A percentile compares a stretch with the other conserved stretches of the same genome.
Evolutionary conservation across 495 filamentous ascomycete genomes (phyloP).

Genomic region (Amniculicola lignicola): DNA sequence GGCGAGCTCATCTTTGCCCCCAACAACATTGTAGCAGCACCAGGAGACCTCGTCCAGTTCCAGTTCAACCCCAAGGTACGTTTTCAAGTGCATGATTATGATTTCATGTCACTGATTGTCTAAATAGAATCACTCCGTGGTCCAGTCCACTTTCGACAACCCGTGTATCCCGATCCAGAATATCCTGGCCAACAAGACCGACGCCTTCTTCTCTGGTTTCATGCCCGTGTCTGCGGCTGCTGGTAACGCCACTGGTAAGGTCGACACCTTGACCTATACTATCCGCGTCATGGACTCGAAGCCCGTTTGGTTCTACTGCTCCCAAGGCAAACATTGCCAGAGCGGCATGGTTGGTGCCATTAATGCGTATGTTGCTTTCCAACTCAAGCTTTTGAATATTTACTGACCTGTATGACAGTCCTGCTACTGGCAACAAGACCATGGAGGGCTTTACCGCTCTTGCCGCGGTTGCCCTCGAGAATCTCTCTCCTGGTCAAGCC

Average conservation of each 20-base stretch:
- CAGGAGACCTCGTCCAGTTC: slow-evolving; percentile 53
- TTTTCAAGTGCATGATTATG: not conserved
- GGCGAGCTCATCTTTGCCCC: slow-evolving; percentile 39
- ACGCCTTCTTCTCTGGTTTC: slow-evolving; percentile 42
- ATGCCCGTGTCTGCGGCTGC: too few species aligned
- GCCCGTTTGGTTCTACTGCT: slow-evolving; percentile 46
- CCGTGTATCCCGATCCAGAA: slow-evolving; percentile 43
- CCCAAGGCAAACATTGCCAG: slow-evolving; percentile 44
- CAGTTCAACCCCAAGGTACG: slow-evolving; percentile 51
- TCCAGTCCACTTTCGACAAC: slow-evolving; percentile 45
- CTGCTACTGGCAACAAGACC: slow-evolving; percentile 29
- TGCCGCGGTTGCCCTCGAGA: slow-evolving; percentile 14
- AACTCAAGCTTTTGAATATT: not conserved
- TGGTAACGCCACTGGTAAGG: slow-evolving; percentile 8
- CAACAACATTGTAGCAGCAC: slow-evolving; percentile 42
- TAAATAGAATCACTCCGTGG: slow-evolving; percentile 49
- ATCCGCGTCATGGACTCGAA: slow-evolving; percentile 43
- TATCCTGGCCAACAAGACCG: slow-evolving; percentile 32
- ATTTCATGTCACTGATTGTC: not conserved
- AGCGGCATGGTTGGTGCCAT: slow-evolving; percentile 43
- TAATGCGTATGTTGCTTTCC: slow-evolving; percentile 36
- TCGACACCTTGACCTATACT: slow-evolving; percentile 27
- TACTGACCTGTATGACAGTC: slow-evolving; percentile 11
- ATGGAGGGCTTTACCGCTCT: slow-evolving; percentile 21
- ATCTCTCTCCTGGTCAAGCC: slow-evolving; percentile 26